Conservation (phyloP, 2,329 filamentous ascomycete genomes). For the Neonectria coccinea region DNA sequence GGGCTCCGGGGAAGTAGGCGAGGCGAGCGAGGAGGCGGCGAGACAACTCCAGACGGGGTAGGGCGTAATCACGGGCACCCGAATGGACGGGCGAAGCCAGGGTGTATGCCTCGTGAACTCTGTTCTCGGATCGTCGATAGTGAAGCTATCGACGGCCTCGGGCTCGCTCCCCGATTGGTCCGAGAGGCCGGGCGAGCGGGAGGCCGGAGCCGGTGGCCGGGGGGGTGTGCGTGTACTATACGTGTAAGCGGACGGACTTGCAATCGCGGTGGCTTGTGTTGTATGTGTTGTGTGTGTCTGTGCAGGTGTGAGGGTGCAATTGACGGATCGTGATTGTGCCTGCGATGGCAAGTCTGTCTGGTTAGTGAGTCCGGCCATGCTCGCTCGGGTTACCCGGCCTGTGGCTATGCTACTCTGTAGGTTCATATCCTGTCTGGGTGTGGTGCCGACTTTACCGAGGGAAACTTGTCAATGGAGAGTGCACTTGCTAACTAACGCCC, state of each 20-base stretch:
- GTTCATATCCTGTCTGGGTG: neutral
- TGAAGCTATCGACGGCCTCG: constrained; percentile 19
- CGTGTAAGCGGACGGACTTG: constrained; percentile 20
- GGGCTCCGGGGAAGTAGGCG: constrained; percentile 10
- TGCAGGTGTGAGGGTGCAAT: neutral
- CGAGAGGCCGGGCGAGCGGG: constrained; percentile 37
- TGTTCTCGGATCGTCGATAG: constrained; percentile 4
- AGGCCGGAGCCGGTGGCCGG: constrained; percentile 34
- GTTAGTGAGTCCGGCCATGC: neutral
- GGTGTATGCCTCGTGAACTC: constrained; percentile 1
- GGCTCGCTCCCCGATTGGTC: constrained; percentile 40
- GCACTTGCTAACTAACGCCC: neutral
- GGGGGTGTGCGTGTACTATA: constrained; percentile 15
- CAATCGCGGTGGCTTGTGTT: constrained; percentile 19
- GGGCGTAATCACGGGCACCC: constrained; percentile 4
- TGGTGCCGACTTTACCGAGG: neutral
- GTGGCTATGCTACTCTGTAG: neutral
- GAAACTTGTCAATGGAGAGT: constrained; percentile 1
- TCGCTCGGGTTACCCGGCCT: neutral
- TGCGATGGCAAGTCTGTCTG: neutral
- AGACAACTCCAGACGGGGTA: constrained; percentile 23
- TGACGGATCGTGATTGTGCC: neutral
- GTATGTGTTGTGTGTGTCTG: constrained; percentile 1
- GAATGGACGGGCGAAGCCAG: constrained; percentile 21
- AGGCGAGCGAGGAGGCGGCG: constrained; percentile 5